phyloP scores from a whole-genome alignment of 2,329 filamentous ascomycete species.

The Diaporthe destruens region DNA sequence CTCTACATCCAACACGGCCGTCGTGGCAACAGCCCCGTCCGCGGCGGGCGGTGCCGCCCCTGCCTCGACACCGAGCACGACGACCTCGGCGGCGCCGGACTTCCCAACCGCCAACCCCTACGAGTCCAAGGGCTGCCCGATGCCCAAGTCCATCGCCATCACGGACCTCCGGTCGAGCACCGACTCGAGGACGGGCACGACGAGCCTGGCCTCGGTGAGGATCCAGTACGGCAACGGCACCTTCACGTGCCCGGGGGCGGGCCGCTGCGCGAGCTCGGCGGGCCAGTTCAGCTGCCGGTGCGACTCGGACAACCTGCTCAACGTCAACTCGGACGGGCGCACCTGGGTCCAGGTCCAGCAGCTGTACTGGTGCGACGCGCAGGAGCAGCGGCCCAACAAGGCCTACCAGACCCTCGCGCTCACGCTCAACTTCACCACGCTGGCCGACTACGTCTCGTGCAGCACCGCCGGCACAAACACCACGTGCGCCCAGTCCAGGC shows the following conservation, averaged over 20 bases:
- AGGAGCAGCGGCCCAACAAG: constrained; percentile 8
- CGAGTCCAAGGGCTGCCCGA: background rate
- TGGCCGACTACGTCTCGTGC: constrained; percentile 14
- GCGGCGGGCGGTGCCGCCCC: no score
- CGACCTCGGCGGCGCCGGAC: background rate
- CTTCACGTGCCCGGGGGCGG: constrained; percentile 5
- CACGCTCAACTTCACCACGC: background rate
- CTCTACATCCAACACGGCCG: background rate
- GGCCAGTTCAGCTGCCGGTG: constrained; percentile 7
- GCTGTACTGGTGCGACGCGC: constrained; percentile 19
- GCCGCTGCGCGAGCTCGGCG: background rate
- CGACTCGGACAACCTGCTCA: background rate
- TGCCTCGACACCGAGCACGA: background rate
- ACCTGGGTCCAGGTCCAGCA: background rate
- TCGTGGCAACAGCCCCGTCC: background rate
- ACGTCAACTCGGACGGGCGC: background rate
- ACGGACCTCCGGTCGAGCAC: background rate
- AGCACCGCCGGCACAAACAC: background rate
- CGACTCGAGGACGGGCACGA: background rate
- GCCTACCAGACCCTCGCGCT: background rate
- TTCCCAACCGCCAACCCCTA: background rate
- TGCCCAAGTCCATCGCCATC: background rate
- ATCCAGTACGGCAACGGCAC: constrained; percentile 21
- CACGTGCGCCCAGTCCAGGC: constrained; percentile 12
- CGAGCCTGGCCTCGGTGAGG: background rate